phyloP scores from a whole-genome alignment of 2,329 filamentous ascomycete genomes.

The Xylaria sp. region DNA sequence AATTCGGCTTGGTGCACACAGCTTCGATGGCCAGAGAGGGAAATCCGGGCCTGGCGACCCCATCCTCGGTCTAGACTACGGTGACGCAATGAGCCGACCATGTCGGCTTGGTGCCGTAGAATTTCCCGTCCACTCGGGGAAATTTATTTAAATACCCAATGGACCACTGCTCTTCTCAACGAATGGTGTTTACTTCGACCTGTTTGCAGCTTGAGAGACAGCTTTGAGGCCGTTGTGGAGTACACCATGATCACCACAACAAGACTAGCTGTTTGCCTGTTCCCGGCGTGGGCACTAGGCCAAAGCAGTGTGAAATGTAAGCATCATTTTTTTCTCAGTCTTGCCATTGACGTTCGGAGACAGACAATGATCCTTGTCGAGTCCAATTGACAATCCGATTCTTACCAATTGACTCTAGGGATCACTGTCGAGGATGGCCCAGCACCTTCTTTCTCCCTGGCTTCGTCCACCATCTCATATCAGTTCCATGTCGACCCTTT shows the following conservation, averaged over 20 bases:
- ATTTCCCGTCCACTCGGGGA: conserved; percentile 22
- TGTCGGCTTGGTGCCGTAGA: conserved; percentile 18
- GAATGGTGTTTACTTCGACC: not conserved
- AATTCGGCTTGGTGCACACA: conserved; percentile 1
- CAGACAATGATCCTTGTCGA: not conserved
- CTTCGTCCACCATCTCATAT: conserved; percentile 61
- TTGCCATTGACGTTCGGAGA: not conserved
- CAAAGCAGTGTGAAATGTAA: conserved; percentile 35
- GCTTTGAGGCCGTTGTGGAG: conserved; percentile 11
- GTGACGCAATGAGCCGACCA: conserved; percentile 31
- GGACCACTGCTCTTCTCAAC: conserved; percentile 1
- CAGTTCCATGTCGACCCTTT: conserved; percentile 69
- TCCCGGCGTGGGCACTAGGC: conserved; percentile 30
- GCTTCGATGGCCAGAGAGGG: conserved; percentile 14
- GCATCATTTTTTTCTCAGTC: not conserved
- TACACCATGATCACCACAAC: conserved; percentile 31
- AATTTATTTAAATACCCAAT: conserved; percentile 18
- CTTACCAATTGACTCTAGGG: conserved; percentile 38
- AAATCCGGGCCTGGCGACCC: conserved; percentile 22
- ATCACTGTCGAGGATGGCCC: conserved; percentile 43
- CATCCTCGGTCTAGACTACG: conserved; percentile 12
- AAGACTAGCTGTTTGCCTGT: conserved; percentile 30
- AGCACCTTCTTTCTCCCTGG: conserved; percentile 42
- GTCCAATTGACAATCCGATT: conserved; percentile 16
- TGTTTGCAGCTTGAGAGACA: conserved; percentile 1